Evolutionary conservation across 768 basidiomycete species (phyloP).

Genomic region (Psilocybe cubensis): DNA sequence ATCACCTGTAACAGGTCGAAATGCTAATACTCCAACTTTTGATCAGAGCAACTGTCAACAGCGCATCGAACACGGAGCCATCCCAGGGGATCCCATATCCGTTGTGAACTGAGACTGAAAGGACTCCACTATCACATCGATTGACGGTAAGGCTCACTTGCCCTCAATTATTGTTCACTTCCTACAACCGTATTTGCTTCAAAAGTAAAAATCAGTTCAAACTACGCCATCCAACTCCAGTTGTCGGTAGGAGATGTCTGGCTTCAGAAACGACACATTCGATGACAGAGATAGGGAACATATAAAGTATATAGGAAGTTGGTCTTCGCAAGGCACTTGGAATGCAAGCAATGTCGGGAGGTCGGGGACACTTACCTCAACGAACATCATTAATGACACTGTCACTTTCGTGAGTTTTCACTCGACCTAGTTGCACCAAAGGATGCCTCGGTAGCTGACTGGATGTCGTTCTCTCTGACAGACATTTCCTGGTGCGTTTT

Average conservation of each 20-base stretch:
- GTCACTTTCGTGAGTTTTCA: slow-evolving; percentile 30
- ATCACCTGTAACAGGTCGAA: no score
- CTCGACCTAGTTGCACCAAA: not conserved
- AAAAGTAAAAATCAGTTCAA: not conserved
- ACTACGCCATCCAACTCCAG: not conserved
- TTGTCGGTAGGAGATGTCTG: not conserved
- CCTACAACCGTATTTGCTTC: not conserved
- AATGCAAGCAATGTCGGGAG: slow-evolving; percentile 30
- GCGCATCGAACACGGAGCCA: no score
- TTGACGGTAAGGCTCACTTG: no score
- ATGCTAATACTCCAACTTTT: no score
- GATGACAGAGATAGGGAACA: slow-evolving; percentile 26
- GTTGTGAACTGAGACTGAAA: no score
- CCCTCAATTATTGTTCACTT: no score
- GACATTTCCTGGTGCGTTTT: slow-evolving; percentile 17
- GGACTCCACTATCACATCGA: no score
- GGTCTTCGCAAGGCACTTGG: slow-evolving; percentile 28
- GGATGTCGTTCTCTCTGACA: not conserved
- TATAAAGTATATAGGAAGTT: slow-evolving; percentile 25
- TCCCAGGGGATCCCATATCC: no score
- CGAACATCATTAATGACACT: slow-evolving; percentile 26
- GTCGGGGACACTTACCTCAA: slow-evolving; percentile 30
- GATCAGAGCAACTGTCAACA: no score
- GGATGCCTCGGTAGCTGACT: not conserved
- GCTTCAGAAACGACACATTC: slow-evolving; percentile 22